Evolutionary conservation across 768 basidiomycete genomes (phyloP), one percentile per base, ranked within the genome.

Genomic region (Leccinellum luteum): DNA sequence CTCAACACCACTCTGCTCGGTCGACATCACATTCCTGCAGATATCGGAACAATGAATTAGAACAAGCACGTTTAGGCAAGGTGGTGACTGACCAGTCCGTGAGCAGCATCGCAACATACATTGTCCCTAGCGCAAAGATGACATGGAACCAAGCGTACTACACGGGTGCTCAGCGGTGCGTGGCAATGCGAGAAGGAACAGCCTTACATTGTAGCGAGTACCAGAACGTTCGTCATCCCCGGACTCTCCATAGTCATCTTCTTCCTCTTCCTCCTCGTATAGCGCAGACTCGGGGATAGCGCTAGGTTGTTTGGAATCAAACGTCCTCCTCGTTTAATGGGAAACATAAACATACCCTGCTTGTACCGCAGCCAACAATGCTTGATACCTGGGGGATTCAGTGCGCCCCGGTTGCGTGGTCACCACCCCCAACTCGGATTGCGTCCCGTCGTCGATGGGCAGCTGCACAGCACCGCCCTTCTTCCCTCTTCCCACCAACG

Each of bases 121-220:
- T 98, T 14, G 94, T 80, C 28, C 86, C 97, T 64, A 98, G 89
- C 47, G 90, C 85, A 69, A 98, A 99, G 66, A 99, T 98, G 72
- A 98, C 75, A 69, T 99, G 97, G 85, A 99, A 98, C 94, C 94
- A 99, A 2, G 94, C 85, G 71, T 99, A 99, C 94, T 97, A 64
- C 6, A 19, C 34, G 41, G 47, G 21, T 28, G 32, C 35, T 61
- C 17, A 57, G 55, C 32, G 12, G 10, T 34, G 27, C 32, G 25
- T 27, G 57, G 15, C n/a, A 14, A 41, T 35, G 32, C 6, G 17
- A 54, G 43, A 30, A 48, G 21, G 55, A 48, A 49, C 13, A 51
- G 9, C 69, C 85, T 60, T 72, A 94, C 94, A 61, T 97, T 97
- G 75, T 98, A 99, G 59, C 93, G 89, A 9, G 93, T 96, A 13